These are phyloP conservation scores for Suillus decipiens DNA, from an alignment of 768 basidiomycete genomes.

Conservation along the genomic window DNA sequence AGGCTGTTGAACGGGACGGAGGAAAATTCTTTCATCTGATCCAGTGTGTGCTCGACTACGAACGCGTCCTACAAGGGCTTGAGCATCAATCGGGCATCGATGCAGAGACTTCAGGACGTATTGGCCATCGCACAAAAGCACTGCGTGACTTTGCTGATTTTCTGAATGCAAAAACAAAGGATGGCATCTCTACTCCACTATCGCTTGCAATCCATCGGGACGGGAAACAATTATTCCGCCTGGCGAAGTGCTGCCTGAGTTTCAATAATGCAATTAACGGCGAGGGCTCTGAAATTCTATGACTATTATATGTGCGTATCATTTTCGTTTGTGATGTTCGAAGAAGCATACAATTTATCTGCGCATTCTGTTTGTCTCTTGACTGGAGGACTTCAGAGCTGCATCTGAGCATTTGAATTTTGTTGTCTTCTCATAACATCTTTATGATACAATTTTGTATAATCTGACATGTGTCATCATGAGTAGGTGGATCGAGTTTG, in stretches of 20 bases:
- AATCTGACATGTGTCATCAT: neutral
- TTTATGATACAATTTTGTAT: neutral
- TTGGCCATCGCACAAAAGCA: constrained; percentile 13
- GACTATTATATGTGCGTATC: neutral
- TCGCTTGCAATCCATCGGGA: constrained; percentile 25
- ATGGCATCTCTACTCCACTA: constrained; percentile 18
- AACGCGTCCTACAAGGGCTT: constrained; percentile 18
- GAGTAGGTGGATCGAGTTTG: too few species aligned
- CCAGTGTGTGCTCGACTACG: constrained; percentile 19
- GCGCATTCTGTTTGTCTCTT: too few species aligned
- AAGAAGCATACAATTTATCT: neutral
- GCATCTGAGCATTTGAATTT: neutral
- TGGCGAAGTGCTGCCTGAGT: constrained; percentile 24
- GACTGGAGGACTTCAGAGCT: neutral
- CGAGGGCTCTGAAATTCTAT: neutral
- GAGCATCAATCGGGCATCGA: neutral
- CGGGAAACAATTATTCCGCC: constrained; percentile 20
- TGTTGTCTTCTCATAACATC: neutral
- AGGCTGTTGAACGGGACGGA: constrained; percentile 28
- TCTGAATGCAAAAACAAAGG: constrained; percentile 14
- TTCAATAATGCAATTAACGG: constrained; percentile 21
- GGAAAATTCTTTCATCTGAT: constrained; percentile 20
- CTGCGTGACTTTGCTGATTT: constrained; percentile 21
- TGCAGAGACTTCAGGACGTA: neutral
- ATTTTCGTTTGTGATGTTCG: neutral